These are phyloP conservation scores for Termitomyces sp. DNA, from an alignment of 768 basidiomycete species.

Conservation along the genomic window DNA sequence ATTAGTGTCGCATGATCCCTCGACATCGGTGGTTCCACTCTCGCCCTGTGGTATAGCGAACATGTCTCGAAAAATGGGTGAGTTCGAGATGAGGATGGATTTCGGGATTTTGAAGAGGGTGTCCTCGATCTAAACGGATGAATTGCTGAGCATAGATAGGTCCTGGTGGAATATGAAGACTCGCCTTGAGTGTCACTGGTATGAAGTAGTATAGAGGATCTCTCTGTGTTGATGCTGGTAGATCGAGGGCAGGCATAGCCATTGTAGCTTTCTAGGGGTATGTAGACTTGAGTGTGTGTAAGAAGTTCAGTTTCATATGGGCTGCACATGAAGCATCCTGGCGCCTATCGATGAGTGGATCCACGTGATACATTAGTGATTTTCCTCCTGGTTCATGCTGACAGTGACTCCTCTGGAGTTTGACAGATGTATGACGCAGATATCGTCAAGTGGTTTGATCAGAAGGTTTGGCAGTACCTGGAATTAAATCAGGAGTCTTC, in stretches of 20 bases:
- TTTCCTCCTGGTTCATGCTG: background rate
- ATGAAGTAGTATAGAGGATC: slow-evolving; percentile 8
- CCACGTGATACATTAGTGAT: background rate
- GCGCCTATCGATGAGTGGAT: background rate
- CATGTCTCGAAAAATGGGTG: slow-evolving; percentile 11
- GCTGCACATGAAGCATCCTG: background rate
- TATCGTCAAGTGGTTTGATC: background rate
- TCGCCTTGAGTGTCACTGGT: slow-evolving; percentile 9
- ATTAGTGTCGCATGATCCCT: slow-evolving; percentile 6
- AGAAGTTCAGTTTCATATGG: background rate
- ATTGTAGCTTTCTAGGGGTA: background rate
- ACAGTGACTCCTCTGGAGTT: no score
- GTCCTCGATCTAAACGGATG: slow-evolving; percentile 10
- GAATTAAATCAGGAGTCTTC: no score
- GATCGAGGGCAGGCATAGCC: background rate
- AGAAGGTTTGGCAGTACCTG: background rate
- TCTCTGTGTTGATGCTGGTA: background rate
- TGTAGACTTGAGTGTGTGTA: background rate
- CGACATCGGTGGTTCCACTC: background rate
- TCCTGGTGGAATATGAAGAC: background rate
- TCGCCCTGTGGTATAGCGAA: slow-evolving; percentile 9
- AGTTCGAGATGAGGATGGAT: slow-evolving; percentile 5
- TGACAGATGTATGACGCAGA: background rate
- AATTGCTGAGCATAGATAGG: background rate
- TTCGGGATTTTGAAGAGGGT: slow-evolving; percentile 14